These are phyloP conservation scores for Alternaria incomplexa DNA, from an alignment of 2,329 filamentous ascomycete genomes.

Conservation along the genomic window DNA sequence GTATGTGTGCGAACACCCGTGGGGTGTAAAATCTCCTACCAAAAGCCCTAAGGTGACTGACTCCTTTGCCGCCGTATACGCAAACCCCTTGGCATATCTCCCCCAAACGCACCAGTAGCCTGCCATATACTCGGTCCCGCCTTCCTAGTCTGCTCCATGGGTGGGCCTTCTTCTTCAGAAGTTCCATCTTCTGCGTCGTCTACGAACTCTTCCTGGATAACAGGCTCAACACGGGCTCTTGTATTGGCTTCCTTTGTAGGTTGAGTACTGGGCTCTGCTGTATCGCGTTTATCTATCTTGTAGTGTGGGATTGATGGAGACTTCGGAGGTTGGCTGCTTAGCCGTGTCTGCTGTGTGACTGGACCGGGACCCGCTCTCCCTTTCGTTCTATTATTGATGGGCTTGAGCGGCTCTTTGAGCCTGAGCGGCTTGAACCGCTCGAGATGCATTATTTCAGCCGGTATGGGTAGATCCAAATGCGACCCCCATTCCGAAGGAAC, in stretches of 20 bases:
- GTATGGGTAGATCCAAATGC: no score
- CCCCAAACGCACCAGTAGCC: not conserved
- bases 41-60: not conserved
- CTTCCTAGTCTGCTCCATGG: rapidly evolving
- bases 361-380: not conserved
- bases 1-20: no score
- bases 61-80: not conserved
- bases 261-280: not conserved
- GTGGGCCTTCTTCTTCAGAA: not conserved
- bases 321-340: not conserved
- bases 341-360: not conserved
- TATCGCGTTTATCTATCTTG: not conserved
- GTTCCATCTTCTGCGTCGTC: not conserved
- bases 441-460: no score
- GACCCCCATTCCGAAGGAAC: no score
- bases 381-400: not conserved
- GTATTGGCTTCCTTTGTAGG: not conserved
- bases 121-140: not conserved
- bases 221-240: rapidly evolving
- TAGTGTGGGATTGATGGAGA: not conserved
- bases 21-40: not conserved
- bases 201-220: rapidly evolving
- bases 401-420: no score
- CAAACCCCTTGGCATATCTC: not conserved
- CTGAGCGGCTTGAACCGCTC: no score